Percentiles rank a stretch among this genome's conserved stretches.
Conservation (phyloP, 257 asterid species). For the Solanum medicagineum region DNA sequence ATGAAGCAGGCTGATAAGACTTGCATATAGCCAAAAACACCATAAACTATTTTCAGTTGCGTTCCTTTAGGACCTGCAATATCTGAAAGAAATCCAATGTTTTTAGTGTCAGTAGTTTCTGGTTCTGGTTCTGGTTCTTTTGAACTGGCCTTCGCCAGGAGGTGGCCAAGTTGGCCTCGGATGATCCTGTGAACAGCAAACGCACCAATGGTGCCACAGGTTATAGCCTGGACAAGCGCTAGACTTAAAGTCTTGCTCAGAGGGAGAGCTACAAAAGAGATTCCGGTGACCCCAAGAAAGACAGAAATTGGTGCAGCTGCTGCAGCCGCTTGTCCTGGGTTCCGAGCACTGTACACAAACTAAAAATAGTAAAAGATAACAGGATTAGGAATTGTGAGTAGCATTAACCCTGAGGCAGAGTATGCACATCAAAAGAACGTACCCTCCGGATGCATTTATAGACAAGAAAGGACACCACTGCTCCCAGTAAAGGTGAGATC, state of each 20-base stretch:
- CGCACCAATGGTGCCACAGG: slow-evolving; percentile 59
- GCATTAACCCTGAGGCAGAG: background rate
- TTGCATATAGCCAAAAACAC: slow-evolving; percentile 93
- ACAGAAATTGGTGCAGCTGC: slow-evolving; percentile 88
- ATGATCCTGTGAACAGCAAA: slow-evolving; percentile 42
- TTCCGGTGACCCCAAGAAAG: slow-evolving; percentile 67
- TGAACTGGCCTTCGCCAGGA: slow-evolving; percentile 42
- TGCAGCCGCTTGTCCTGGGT: slow-evolving; percentile 95
- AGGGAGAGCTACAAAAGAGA: slow-evolving; percentile 73
- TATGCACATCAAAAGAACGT: slow-evolving; percentile 6
- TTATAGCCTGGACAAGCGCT: slow-evolving; percentile 56
- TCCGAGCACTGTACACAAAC: slow-evolving; percentile 95
- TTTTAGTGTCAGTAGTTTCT: slow-evolving; percentile 18
- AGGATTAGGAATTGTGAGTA: slow-evolving; percentile 6
- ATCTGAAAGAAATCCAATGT: slow-evolving; percentile 63
- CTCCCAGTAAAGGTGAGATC: slow-evolving; percentile 77
- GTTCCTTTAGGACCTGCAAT: slow-evolving; percentile 91
- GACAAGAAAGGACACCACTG: slow-evolving; percentile 72
- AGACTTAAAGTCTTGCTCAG: slow-evolving; percentile 39
- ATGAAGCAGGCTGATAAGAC: slow-evolving; percentile 86
- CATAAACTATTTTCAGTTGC: slow-evolving; percentile 75
- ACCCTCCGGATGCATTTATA: slow-evolving; percentile 93
- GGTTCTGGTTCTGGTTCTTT: slow-evolving; percentile 21
- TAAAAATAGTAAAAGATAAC: slow-evolving; percentile 28
- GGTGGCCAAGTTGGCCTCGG: slow-evolving; percentile 75